Evolutionary conservation across 306 rosid species (phyloP).

Genomic region (Prunus davidiana): DNA sequence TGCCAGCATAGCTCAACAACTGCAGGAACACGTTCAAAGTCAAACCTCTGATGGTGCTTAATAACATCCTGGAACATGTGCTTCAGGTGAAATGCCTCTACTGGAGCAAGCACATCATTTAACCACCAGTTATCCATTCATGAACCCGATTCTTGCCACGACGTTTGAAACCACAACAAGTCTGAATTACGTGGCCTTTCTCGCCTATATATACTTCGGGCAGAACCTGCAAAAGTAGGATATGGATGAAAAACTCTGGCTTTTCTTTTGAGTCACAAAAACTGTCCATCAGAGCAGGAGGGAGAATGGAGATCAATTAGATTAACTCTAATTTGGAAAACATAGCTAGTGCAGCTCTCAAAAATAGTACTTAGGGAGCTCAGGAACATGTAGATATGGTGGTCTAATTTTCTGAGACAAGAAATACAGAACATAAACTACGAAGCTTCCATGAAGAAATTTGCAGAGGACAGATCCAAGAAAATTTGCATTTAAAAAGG

Average conservation of each 20-base stretch:
- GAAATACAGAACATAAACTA: neutral
- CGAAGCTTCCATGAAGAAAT: neutral
- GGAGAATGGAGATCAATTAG: neutral
- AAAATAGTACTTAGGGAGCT: neutral
- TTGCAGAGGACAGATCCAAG: neutral
- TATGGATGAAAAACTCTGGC: neutral
- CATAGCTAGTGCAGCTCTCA: neutral
- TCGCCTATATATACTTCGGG: constrained; percentile 65
- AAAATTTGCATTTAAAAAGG: neutral
- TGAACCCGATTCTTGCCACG: constrained; percentile 66
- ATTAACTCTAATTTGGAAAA: neutral
- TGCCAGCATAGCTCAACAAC: constrained; percentile 87
- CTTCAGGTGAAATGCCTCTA: constrained; percentile 69
- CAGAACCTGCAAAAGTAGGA: constrained; percentile 57
- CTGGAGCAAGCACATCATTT: constrained; percentile 71
- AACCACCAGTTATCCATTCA: constrained; percentile 65
- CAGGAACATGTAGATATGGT: neutral
- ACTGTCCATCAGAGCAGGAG: neutral
- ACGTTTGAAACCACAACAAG: constrained; percentile 63
- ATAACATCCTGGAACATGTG: constrained; percentile 72
- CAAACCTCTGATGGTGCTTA: constrained; percentile 71
- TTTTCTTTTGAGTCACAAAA: neutral
- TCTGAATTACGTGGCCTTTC: constrained; percentile 70
- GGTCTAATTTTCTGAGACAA: neutral
- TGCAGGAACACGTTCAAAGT: constrained; percentile 79